These are phyloP conservation scores for Penicillium nordicum DNA, from an alignment of 2,329 filamentous ascomycete species.

Conservation along the genomic window DNA sequence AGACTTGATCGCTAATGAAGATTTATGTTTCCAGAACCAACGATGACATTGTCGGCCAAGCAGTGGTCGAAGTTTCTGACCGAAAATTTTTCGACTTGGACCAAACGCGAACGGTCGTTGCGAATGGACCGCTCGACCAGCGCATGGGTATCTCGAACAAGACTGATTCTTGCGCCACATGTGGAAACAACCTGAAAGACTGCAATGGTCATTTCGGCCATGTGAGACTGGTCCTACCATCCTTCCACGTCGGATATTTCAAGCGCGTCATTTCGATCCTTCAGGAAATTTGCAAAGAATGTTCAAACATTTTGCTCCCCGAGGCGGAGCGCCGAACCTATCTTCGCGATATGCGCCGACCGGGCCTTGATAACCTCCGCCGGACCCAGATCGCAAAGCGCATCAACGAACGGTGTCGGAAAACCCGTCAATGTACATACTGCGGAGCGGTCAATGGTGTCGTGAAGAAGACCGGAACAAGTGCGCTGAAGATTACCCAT, in stretches of 20 bases:
- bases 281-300: slow-evolving; percentile 96
- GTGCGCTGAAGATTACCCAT: slow-evolving; percentile 87
- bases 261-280: slow-evolving; percentile 89
- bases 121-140: slow-evolving; percentile 81
- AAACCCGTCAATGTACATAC: slow-evolving; percentile 75
- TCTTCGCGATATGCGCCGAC: slow-evolving; percentile 74
- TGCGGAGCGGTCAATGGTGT: slow-evolving; percentile 83
- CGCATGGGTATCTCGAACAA: slow-evolving; percentile 90
- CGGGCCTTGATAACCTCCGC: slow-evolving; percentile 80
- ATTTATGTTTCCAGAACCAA: slow-evolving; percentile 60
- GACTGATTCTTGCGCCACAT: slow-evolving; percentile 73
- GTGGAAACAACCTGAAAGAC: slow-evolving; percentile 71
- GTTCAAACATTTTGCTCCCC: slow-evolving; percentile 75
- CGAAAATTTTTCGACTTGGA: slow-evolving; percentile 89
- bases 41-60: slow-evolving; percentile 93
- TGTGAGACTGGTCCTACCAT: slow-evolving; percentile 82
- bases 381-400: slow-evolving; percentile 80
- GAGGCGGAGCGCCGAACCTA: slow-evolving; percentile 74
- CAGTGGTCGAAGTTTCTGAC: slow-evolving; percentile 91
- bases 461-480: slow-evolving; percentile 78
- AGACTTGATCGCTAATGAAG: slow-evolving; percentile 17
- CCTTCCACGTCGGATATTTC: slow-evolving; percentile 94
- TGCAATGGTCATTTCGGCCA: slow-evolving; percentile 97
- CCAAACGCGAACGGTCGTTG: slow-evolving; percentile 69
- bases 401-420: slow-evolving; percentile 85